A percentile compares a stretch with the other conserved stretches of the same genome.
phyloP scores from a whole-genome alignment of 495 filamentous ascomycete genomes.

The Aspergillus panamensis region DNA sequence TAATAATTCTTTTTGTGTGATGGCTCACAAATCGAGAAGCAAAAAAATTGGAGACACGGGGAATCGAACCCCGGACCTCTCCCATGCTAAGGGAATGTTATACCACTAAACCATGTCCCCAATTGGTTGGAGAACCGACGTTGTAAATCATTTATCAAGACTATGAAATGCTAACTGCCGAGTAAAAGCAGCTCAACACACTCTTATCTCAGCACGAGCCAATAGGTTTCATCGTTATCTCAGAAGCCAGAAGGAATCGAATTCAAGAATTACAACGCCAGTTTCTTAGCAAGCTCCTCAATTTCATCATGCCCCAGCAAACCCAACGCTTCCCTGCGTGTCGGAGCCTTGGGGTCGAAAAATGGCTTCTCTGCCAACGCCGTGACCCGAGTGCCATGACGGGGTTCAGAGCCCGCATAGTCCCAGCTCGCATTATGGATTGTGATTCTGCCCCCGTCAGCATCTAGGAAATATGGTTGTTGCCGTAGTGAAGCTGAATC shows the following conservation, averaged over 20 bases:
- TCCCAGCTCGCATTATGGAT: slow-evolving; percentile 69
- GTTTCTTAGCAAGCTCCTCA: slow-evolving; percentile 18
- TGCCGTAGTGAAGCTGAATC: not conserved
- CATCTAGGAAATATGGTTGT: too few relatives aligned
- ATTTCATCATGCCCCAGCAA: slow-evolving; percentile 31
- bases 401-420: slow-evolving; percentile 58
- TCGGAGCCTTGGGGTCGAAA: slow-evolving; percentile 57
- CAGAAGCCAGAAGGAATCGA: too few relatives aligned
- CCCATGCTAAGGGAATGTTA: slow-evolving; percentile 42
- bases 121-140: slow-evolving; percentile 4
- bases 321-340: slow-evolving; percentile 58
- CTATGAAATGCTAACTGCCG: too few relatives aligned
- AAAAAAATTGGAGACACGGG: slow-evolving; percentile 34
- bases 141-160: too few relatives aligned
- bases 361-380: slow-evolving; percentile 64
- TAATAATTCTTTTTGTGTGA: too few relatives aligned
- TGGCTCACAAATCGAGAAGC: too few relatives aligned
- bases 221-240: too few relatives aligned
- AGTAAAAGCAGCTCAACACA: too few relatives aligned
- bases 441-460: slow-evolving; percentile 47
- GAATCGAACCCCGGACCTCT: slow-evolving; percentile 54
- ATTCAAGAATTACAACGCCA: not conserved
- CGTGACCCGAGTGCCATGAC: slow-evolving; percentile 63
- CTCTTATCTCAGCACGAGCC: too few relatives aligned
- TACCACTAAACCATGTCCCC: slow-evolving; percentile 36